Base-by-base conservation (phyloP, 768 basidiomycete genomes). In the Panaeolus papilionaceus region DNA sequence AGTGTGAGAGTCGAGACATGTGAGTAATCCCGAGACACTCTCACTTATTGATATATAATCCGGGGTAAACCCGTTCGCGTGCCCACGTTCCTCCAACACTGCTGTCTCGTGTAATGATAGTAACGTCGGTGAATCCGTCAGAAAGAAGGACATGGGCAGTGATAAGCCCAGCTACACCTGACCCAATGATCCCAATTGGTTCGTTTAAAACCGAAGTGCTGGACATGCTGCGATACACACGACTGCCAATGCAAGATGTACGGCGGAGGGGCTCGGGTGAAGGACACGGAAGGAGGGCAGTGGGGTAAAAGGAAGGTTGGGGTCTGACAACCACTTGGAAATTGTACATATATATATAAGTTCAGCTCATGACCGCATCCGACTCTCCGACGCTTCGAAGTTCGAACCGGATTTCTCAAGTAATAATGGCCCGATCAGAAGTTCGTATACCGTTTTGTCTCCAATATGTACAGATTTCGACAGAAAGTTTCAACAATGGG, bases 1-100 rank as follows among this genome's bases (percentile, higher is more conserved):
- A 16, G 16, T 6, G 42, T 44, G 42, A 16, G 42, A 44, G 42
- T 6, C 4, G 42, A 3, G 14, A 44, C 39, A 40, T 44, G 67
- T 23, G 47, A 11, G 7, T 6, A 26, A 26, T 23, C 47, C 28
- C 23, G 23, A 23, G 23, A 33, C 28, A 33, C 12, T 75, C 84
- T 58, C 67, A 89, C 89, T 87, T 91, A 78, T 91, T 90, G 23
- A 89, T 80, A 2, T 75, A 74, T 5, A 91, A 75, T 3, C 85
- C 85, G 2, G 87, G 84, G 75, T 90, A 90, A 0, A 89, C 76
- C 2, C 87, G 80, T 9, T 83, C 80, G 12, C 74, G 76, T 7
- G 83, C 79, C 90, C 89, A 90, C 3, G 87, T 85, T 0, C 90
- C 90, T n/a, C 89, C 89, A 3, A 81, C 79, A 7, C 83, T 80